Evolutionary conservation across 2,329 filamentous ascomycete species (phyloP), one percentile per base, ranked within the genome.

Genomic region (Alternaria gaisen): DNA sequence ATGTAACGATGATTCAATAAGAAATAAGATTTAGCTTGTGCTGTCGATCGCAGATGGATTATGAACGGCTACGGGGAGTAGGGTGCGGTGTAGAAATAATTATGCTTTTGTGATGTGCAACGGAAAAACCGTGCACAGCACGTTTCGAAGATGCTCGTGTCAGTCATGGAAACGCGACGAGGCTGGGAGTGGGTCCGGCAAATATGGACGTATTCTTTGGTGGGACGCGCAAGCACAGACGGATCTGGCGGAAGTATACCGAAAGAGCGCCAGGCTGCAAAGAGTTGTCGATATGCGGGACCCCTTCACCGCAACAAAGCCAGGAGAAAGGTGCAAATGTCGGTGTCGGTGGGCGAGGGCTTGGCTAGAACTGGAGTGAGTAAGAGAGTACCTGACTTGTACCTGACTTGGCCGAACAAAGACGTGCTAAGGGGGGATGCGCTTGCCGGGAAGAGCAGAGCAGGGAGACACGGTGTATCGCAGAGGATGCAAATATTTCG

Each of bases 161-260:
- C 53, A 64, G 63, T 63, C 62, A 67, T 61, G 54, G 66, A 67
- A 69, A 71, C 69, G 56, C 62, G 58, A 61, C 61, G 65, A 71
- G 64, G 73, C 73, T 73, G 64, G 55, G 46, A 60, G 60, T 71
- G 73, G 66, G 63, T 65, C 67, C 64, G 74, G 66, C 63, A 69
- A 64, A 67, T 68, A 70, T 48, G 46, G 46, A 22, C 70, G 63
- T 63, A 64, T 62, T 61, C 58, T 55, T 64, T 65, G 63, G 66
- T 71, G 69, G 66, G 53, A 57, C 58, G 57, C 61, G 60, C 56
- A 53, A 60, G 75, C 76, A 78, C 75, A 68, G 76, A 76, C 75
- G 65, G 74, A 77, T 77, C 72, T 74, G 67, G 66, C 70, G 64
- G 74, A 75, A 75, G 72, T 69, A 64, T 61, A 52, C 53, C 58